Evolutionary conservation across 805 yeast genomes (phyloP), one percentile per base, ranked within the genome.

Genomic region (Isabelozyma rhagii): DNA sequence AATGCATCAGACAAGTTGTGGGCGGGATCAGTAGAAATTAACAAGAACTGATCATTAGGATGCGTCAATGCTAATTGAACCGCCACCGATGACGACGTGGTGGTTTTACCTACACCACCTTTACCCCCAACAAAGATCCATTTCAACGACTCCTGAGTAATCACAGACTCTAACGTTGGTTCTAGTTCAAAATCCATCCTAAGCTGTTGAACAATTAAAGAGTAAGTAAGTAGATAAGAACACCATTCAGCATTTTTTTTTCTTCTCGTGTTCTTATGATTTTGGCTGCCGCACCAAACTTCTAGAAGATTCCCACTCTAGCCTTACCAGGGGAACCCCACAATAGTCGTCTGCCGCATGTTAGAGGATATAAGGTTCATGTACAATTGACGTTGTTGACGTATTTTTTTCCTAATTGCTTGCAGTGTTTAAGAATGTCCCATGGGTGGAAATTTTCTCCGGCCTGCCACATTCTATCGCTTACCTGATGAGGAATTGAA

Each of bases 91-190:
- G 97, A 92, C 1, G 98, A 93, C 3, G 97, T 89, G 25, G 99
- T 94, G 55, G 99, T 94, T 68, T 94, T 94, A 62, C 99, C 99
- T 28, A 94, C 99, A 71, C 99, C 99, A 68, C 99, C 99, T 76
- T 94, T 94, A 59, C 99, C 99, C 57, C 99, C 99, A 42, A 93
- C 98, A 63, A 94, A 94, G 55, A 94, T 86, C 99, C 99, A 94
- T 64, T 88, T 89, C 63, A 94, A 80, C 40, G 83, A 71, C 27
- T 86, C 89, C 53, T 80, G 84, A 28, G 71, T 56, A 47, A 87
- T 74, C 47, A 88, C 72, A 14, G 88, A 84, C 58, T 82, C 81
- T 55, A 88, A 77, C 41, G 86, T 84, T 54, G 93, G 90, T 56
- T 86, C 93, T 38, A 83, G 79, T 54, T 79, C 80, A 51, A 83